Conservation (phyloP, 352 stramenopile genomes). For the Globisporangium cederbergense region DNA sequence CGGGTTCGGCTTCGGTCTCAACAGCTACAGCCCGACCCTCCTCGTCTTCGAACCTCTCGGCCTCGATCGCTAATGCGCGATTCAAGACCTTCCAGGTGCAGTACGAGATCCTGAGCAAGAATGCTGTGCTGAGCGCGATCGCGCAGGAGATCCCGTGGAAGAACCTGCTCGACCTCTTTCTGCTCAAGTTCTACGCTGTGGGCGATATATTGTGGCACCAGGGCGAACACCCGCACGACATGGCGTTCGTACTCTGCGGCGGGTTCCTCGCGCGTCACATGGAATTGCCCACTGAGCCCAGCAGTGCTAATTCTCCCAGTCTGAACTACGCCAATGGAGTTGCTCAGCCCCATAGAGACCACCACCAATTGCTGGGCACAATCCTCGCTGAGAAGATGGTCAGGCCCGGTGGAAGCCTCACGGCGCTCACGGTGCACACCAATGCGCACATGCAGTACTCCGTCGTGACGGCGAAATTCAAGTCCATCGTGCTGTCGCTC, state of each 20-base stretch:
- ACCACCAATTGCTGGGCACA: neutral
- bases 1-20: conserved; percentile 6
- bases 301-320: neutral
- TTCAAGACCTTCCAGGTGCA: conserved; percentile 58
- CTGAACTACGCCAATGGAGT: conserved; percentile 7
- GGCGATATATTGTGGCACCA: conserved; percentile 40
- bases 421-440: conserved; percentile 32
- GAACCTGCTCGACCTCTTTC: conserved; percentile 56
- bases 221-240: conserved; percentile 36
- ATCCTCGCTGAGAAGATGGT: conserved; percentile 44
- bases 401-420: conserved; percentile 34
- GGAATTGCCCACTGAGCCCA: conserved; percentile 17
- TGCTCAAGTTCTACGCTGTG: conserved; percentile 49
- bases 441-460: conserved; percentile 30
- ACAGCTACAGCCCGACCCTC: conserved; percentile 26
- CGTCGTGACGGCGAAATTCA: conserved; percentile 43
- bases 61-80: conserved; percentile 38
- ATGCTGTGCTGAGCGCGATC: conserved; percentile 39
- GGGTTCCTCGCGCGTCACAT: conserved; percentile 36
- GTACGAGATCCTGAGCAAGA: conserved; percentile 46
- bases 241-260: conserved; percentile 52
- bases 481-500: conserved; percentile 52
- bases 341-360: neutral
- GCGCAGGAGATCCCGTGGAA: conserved; percentile 51
- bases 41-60: conserved; percentile 46